phyloP scores from a whole-genome alignment of 129 eudicot species.

The Pseudognaphalium luteoalbum region DNA sequence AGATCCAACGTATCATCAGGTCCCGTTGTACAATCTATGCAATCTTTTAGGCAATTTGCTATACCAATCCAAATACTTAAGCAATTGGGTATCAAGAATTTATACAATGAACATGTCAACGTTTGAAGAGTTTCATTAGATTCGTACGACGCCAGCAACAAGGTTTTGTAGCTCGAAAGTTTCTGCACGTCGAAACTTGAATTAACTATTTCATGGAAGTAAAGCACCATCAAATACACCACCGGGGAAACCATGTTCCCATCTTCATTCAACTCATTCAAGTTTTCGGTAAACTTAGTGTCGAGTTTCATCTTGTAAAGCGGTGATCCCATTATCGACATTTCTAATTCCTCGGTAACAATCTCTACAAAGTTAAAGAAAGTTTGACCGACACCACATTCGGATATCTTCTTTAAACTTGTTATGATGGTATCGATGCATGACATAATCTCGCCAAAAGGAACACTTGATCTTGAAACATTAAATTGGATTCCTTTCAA shows the following conservation, averaged over 20 bases:
- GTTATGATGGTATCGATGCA: slow-evolving; percentile 49
- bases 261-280: slow-evolving; percentile 32
- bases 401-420: slow-evolving; percentile 43
- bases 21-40: slow-evolving; percentile 37
- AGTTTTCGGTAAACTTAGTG: slow-evolving; percentile 28
- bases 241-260: slow-evolving; percentile 60
- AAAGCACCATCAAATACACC: slow-evolving; percentile 41
- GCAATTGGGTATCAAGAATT: slow-evolving; percentile 26
- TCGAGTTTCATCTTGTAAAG: slow-evolving; percentile 61
- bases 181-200: slow-evolving; percentile 34
- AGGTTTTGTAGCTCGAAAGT: slow-evolving; percentile 36
- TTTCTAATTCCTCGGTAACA: slow-evolving; percentile 48
- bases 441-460: slow-evolving; percentile 44
- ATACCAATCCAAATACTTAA: slow-evolving; percentile 50
- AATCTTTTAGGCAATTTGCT: slow-evolving; percentile 54
- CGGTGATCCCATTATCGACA: slow-evolving; percentile 68
- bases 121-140: slow-evolving; percentile 49
- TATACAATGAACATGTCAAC: slow-evolving; percentile 42
- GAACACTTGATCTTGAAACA: slow-evolving; percentile 37
- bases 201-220: slow-evolving; percentile 38
- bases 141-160: slow-evolving; percentile 46
- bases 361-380: slow-evolving; percentile 50
- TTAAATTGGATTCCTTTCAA: slow-evolving; percentile 49
- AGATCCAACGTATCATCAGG: slow-evolving; percentile 39
- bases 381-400: slow-evolving; percentile 31